Percentiles rank a stretch among this genome's conserved stretches.
Evolutionary conservation across 2,329 filamentous ascomycete species (phyloP).

Genomic region (Hortaea werneckii): DNA sequence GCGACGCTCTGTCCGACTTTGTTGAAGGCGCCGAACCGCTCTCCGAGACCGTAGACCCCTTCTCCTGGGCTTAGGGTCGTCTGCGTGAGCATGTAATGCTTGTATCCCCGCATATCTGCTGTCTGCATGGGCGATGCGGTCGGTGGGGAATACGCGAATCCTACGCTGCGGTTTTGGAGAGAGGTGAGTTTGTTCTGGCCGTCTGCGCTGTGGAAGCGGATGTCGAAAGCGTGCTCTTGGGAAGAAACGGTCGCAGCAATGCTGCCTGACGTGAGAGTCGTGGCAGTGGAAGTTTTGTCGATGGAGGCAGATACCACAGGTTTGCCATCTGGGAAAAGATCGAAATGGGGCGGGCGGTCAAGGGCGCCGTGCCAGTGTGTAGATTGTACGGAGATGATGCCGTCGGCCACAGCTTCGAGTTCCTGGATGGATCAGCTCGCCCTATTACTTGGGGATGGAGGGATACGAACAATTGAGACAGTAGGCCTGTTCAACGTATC

Average conservation of each 20-base stretch:
- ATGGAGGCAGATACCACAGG: slow-evolving; percentile 51
- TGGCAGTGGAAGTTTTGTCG: slow-evolving; percentile 44
- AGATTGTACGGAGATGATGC: slow-evolving; percentile 49
- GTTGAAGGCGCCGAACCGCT: slow-evolving; percentile 66
- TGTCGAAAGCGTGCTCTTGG: slow-evolving; percentile 42
- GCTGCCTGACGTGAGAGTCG: slow-evolving; percentile 40
- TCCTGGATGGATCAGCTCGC: slow-evolving; percentile 25
- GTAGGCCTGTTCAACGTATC: slow-evolving; percentile 47
- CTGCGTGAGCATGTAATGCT: slow-evolving; percentile 38
- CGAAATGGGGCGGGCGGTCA: slow-evolving; percentile 36
- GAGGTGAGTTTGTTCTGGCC: slow-evolving; percentile 44
- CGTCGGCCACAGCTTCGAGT: slow-evolving; percentile 47
- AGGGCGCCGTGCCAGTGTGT: slow-evolving; percentile 48
- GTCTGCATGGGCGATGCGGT: slow-evolving; percentile 44
- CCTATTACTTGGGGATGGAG: neutral
- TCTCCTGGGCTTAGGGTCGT: slow-evolving; percentile 45
- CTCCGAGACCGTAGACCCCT: slow-evolving; percentile 63
- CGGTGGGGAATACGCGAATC: slow-evolving; percentile 46
- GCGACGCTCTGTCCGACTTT: slow-evolving; percentile 62
- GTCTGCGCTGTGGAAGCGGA: slow-evolving; percentile 44
- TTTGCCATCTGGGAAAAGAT: slow-evolving; percentile 51
- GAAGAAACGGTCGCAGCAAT: slow-evolving; percentile 34
- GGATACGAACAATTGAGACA: slow-evolving; percentile 38
- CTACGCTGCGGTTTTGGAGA: slow-evolving; percentile 46
- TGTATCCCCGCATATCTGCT: slow-evolving; percentile 37